A percentile compares a stretch with the other conserved stretches of the same genome.
Conservation (phyloP, 371 early-diverging fungal species). For the Mortierella sp. region DNA sequence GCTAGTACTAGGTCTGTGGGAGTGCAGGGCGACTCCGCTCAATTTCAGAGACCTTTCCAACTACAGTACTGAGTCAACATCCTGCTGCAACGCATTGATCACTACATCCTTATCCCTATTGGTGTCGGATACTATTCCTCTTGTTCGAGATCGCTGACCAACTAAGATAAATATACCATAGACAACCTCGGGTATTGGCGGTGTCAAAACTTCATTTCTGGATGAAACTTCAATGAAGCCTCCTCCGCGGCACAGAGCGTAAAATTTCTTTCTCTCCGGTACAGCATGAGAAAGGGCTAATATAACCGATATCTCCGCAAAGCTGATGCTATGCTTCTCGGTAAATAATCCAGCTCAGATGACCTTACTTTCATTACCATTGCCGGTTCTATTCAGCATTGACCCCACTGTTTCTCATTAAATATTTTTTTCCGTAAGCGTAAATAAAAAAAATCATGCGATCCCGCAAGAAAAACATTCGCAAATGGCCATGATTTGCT, state of each 20-base stretch:
- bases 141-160: background rate
- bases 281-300: background rate
- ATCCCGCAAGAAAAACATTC: background rate
- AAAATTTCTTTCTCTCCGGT: background rate
- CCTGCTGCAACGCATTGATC: background rate
- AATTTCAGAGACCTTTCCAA: background rate
- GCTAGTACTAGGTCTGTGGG: background rate
- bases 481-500: slow-evolving; percentile 1
- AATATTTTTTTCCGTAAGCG: background rate
- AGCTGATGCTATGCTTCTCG: background rate
- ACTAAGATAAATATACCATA: no score
- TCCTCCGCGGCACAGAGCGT: background rate
- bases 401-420: background rate
- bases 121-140: background rate
- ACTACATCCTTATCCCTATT: slow-evolving; percentile 1
- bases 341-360: background rate
- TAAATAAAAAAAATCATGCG: background rate
- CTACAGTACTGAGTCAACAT: background rate
- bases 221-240: background rate
- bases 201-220: background rate
- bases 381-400: background rate
- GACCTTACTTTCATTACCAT: background rate
- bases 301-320: background rate
- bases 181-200: background rate
- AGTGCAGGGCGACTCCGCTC: slow-evolving; percentile 1